These are phyloP conservation scores for Leccinellum luteum DNA, from an alignment of 768 basidiomycete genomes.

Conservation along the genomic window DNA sequence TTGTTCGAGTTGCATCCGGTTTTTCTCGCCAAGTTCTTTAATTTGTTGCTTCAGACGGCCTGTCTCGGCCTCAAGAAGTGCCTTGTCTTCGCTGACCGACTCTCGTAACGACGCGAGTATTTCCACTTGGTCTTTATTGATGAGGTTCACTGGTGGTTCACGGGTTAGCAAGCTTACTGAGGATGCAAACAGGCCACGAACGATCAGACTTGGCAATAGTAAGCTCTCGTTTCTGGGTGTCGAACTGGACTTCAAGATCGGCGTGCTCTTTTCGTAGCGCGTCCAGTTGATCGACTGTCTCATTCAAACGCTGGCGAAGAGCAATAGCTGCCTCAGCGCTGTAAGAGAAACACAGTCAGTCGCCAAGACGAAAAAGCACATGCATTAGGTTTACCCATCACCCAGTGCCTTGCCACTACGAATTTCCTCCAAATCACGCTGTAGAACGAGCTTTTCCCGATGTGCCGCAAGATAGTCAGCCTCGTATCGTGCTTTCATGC, in stretches of 20 bases:
- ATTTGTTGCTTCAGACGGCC: slow-evolving; percentile 63
- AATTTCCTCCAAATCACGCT: slow-evolving; percentile 85
- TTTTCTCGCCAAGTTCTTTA: slow-evolving; percentile 75
- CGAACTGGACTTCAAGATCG: slow-evolving; percentile 68
- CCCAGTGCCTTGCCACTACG: slow-evolving; percentile 79
- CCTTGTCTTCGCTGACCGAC: slow-evolving; percentile 87
- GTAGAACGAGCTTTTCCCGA: slow-evolving; percentile 75
- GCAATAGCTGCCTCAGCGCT: slow-evolving; percentile 88
- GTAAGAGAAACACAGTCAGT: slow-evolving; percentile 7
- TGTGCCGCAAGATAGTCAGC: slow-evolving; percentile 82
- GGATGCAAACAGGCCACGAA: slow-evolving; percentile 36
- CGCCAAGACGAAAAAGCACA: not conserved
- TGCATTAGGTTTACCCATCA: slow-evolving; percentile 58
- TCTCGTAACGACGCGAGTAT: slow-evolving; percentile 83
- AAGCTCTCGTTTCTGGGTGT: slow-evolving; percentile 62
- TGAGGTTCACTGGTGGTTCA: slow-evolving; percentile 65
- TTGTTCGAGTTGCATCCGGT: slow-evolving; percentile 87
- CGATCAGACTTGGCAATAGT: slow-evolving; percentile 84
- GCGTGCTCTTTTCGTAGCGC: slow-evolving; percentile 61
- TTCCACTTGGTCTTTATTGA: slow-evolving; percentile 92
- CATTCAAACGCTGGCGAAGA: slow-evolving; percentile 81
- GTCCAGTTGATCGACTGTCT: slow-evolving; percentile 82
- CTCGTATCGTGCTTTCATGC: slow-evolving; percentile 89
- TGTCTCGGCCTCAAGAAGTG: slow-evolving; percentile 66
- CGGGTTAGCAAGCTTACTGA: slow-evolving; percentile 3